These are phyloP conservation scores for Salix udensis DNA, from an alignment of 345 rosid genomes.

Conservation along the genomic window DNA sequence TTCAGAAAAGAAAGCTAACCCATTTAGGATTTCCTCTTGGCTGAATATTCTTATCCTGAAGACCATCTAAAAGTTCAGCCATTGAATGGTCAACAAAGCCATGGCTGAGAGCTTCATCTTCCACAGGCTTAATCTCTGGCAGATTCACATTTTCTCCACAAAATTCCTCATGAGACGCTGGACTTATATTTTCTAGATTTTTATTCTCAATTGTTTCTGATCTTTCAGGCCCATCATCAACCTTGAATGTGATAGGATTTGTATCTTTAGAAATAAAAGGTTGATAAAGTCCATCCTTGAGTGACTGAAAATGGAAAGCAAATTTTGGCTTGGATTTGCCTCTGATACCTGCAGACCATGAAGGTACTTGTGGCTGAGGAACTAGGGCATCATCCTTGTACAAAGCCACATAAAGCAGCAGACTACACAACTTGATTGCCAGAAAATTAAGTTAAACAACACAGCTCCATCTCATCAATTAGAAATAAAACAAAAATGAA, in stretches of 20 bases:
- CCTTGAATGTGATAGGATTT: conserved; percentile 20
- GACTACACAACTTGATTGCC: background rate
- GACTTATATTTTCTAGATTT: conserved; percentile 26
- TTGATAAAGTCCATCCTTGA: conserved; percentile 22
- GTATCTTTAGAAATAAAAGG: conserved; percentile 16
- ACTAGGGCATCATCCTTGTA: background rate
- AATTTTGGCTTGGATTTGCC: conserved; percentile 51
- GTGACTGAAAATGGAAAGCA: conserved; percentile 41
- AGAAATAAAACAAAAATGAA: background rate
- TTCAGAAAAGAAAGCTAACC: conserved; percentile 32
- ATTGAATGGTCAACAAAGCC: conserved; percentile 30
- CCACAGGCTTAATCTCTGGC: conserved; percentile 16
- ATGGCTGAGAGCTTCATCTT: conserved; percentile 22
- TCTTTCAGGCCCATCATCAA: conserved; percentile 29
- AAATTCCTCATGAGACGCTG: conserved; percentile 21
- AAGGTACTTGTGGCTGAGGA: background rate
- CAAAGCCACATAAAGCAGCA: background rate
- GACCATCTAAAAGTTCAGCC: conserved; percentile 45
- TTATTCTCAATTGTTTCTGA: conserved; percentile 25
- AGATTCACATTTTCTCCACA: conserved; percentile 25
- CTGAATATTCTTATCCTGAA: conserved; percentile 34
- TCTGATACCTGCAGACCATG: conserved; percentile 35
- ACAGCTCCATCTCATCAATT: background rate
- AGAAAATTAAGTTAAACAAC: conserved; percentile 1
- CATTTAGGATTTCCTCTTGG: conserved; percentile 28